These are phyloP conservation scores for Pleurotus djamor DNA, from an alignment of 768 basidiomycete genomes.

Conservation along the genomic window DNA sequence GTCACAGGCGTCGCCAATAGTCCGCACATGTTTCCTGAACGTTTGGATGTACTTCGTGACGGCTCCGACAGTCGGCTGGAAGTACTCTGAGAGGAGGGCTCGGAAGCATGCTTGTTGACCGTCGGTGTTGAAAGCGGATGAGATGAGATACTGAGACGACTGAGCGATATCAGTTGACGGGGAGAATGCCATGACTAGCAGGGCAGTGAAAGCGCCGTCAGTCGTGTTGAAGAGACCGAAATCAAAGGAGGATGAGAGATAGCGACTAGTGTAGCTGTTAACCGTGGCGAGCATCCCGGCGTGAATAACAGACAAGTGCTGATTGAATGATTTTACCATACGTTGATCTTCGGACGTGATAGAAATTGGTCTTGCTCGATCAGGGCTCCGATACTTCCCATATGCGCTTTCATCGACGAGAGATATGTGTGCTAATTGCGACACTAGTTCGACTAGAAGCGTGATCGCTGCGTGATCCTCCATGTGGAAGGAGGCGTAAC, in stretches of 20 bases:
- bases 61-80: slow-evolving; percentile 67
- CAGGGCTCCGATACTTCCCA: slow-evolving; percentile 11
- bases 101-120: slow-evolving; percentile 86
- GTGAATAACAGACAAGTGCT: slow-evolving; percentile 52
- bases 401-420: slow-evolving; percentile 53
- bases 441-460: slow-evolving; percentile 54
- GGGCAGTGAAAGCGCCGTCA: slow-evolving; percentile 57
- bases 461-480: slow-evolving; percentile 59
- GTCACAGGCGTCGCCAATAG: slow-evolving; percentile 82
- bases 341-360: slow-evolving; percentile 14
- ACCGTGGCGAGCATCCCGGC: slow-evolving; percentile 62
- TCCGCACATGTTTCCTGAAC: slow-evolving; percentile 61
- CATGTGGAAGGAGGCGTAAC: slow-evolving; percentile 58
- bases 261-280: slow-evolving; percentile 64
- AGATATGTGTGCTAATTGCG: slow-evolving; percentile 68
- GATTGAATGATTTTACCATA: slow-evolving; percentile 59
- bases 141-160: slow-evolving; percentile 77
- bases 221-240: slow-evolving; percentile 53
- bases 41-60: slow-evolving; percentile 63
- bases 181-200: slow-evolving; percentile 70
- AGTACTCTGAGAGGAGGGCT: slow-evolving; percentile 65
- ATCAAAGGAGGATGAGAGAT: slow-evolving; percentile 40
- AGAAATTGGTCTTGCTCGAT: not conserved
- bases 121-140: slow-evolving; percentile 88
- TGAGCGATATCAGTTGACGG: slow-evolving; percentile 74